Percentiles rank a stretch among this genome's conserved stretches.
These are phyloP conservation scores for Aspergillus affinis DNA, from an alignment of 495 filamentous ascomycete species.

Conservation along the genomic window DNA sequence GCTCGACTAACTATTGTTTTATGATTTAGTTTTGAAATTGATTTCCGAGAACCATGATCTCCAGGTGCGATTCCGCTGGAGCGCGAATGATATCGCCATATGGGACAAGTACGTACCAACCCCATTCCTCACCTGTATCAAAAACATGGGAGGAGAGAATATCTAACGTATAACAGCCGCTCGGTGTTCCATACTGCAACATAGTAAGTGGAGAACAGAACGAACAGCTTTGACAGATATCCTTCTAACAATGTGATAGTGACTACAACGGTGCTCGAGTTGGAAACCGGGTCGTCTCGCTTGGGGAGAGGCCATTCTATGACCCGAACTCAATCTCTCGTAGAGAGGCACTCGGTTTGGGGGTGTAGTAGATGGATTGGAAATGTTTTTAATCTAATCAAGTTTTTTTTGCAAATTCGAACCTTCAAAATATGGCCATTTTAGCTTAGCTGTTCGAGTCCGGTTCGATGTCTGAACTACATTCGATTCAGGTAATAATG, in stretches of 20 bases:
- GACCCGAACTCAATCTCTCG: slow-evolving; percentile 28
- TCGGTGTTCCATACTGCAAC: slow-evolving; percentile 68
- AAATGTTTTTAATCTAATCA: too few species aligned
- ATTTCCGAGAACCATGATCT: slow-evolving; percentile 65
- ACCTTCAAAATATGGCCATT: not conserved
- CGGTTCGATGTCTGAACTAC: not conserved
- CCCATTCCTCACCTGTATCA: too few species aligned
- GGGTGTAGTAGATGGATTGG: not conserved
- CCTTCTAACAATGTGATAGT: slow-evolving; percentile 7
- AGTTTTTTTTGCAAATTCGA: too few species aligned
- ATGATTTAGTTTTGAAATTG: slow-evolving; percentile 55
- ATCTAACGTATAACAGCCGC: slow-evolving; percentile 59
- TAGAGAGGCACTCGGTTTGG: not conserved
- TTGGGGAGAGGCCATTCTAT: slow-evolving; percentile 67
- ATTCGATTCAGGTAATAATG: not conserved
- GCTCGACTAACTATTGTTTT: slow-evolving; percentile 11
- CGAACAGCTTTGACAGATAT: not conserved
- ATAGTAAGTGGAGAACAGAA: slow-evolving; percentile 11
- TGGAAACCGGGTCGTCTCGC: slow-evolving; percentile 59
- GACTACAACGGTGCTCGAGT: slow-evolving; percentile 60
- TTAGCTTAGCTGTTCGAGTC: not conserved
- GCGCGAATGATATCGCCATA: slow-evolving; percentile 49
- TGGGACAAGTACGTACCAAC: not conserved
- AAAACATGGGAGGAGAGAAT: too few species aligned
- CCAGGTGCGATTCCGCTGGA: slow-evolving; percentile 65